Conservation (phyloP, 2,329 filamentous ascomycete species). For the Exophiala aquamarina region DNA sequence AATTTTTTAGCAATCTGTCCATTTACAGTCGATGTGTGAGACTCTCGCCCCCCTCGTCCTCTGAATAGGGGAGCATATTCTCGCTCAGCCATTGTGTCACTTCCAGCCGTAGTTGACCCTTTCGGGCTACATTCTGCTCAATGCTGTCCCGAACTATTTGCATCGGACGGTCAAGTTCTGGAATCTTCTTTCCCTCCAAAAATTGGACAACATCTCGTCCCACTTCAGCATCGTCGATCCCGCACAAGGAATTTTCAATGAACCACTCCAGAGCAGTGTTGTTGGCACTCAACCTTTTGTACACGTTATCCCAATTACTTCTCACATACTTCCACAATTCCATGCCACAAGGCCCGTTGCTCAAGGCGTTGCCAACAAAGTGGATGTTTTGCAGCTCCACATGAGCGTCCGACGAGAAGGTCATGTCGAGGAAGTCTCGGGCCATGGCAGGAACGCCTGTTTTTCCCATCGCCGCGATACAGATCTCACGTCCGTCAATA, state of each 20-base stretch:
- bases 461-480: conserved; percentile 70
- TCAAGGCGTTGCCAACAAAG: conserved; percentile 68
- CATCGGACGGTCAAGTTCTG: conserved; percentile 79
- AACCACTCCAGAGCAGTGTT: conserved; percentile 87
- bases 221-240: conserved; percentile 69
- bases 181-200: conserved; percentile 80
- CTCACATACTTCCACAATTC: conserved; percentile 83
- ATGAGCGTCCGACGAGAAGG: conserved; percentile 68
- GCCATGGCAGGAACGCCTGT: conserved; percentile 69
- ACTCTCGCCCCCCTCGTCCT: no score
- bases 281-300: conserved; percentile 72
- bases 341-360: conserved; percentile 68
- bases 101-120: conserved; percentile 33
- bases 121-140: conserved; percentile 76
- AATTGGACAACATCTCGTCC: conserved; percentile 77
- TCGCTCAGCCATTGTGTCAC: background rate
- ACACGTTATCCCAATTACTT: conserved; percentile 73
- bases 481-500: conserved; percentile 86
- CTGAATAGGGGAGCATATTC: no score
- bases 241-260: conserved; percentile 71
- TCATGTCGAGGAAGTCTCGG: conserved; percentile 64
- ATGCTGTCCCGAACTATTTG: conserved; percentile 84
- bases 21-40: no score
- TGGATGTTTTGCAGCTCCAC: conserved; percentile 85
- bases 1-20: no score